Base-by-base conservation (phyloP, 129 eudicot genomes). In the sunflower (Helianthus annuus) region DNA sequence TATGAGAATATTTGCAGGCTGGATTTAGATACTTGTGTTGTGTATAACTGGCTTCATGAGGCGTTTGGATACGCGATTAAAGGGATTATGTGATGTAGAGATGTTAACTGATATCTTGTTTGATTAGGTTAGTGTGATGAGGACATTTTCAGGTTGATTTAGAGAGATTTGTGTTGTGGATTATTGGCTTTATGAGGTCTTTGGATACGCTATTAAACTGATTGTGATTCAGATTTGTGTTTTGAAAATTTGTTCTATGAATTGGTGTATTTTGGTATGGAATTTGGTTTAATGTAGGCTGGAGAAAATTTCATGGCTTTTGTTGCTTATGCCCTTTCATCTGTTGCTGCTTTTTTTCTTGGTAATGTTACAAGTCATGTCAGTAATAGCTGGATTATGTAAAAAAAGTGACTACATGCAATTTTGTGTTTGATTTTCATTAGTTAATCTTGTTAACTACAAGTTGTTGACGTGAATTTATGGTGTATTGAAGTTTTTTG, bases 121-220 rank as follows among this genome's bases (percentile, higher is more conserved):
- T 48, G 1, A 22, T 5, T 24, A 11, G 71, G 56, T 7, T 66
- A 66, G 63, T 57, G 32, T 57, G 65, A 27, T 59, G 6, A 10
- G 17, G 19, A 45, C 13, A 66, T 6, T 24, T 66, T 57, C 22
- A 66, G 71, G 70, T 11, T 46, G 71, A 46, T 67, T 14, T 24
- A 48, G 44, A 12, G 27, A 67, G 57, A 67, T 67, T 67, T 67
- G 39, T 66, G 57, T 24, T 66, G 46, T 66, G 16, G 55, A 11
- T 66, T 17, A 45, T n/a, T 65, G n/a, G 69, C 10, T 39, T 16
- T 40, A 22, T 61, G 66, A 27, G 19, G 66, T 34, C 0, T 32
- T 32, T 32, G 36, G 66, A 1, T 27, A 14, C 4, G 19, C 9
- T 12, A 7, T 14, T 6, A 29, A 60, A 13, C 45, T 36, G 68